These are phyloP conservation scores for Plantago elongata DNA, from an alignment of 257 asterid genomes.

Conservation along the genomic window DNA sequence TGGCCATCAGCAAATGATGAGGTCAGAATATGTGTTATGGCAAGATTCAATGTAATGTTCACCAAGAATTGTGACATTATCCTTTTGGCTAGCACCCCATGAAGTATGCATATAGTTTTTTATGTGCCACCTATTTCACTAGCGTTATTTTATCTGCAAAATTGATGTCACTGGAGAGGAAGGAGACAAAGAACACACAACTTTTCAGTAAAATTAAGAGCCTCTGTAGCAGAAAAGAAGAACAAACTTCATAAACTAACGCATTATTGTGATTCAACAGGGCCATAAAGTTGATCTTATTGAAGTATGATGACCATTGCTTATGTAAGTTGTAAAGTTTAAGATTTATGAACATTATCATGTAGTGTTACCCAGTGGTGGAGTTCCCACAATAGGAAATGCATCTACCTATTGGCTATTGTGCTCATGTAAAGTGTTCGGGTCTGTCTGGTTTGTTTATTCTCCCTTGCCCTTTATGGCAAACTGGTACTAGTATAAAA, in stretches of 20 bases:
- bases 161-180: conserved; percentile 10
- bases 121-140: neutral
- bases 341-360: conserved; percentile 13
- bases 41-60: conserved; percentile 3
- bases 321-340: neutral
- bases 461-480: conserved; percentile 16
- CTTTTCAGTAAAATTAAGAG: conserved; percentile 1
- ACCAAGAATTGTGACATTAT: neutral
- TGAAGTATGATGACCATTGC: conserved; percentile 7
- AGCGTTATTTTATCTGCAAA: neutral
- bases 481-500: conserved; percentile 21
- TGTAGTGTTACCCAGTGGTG: conserved; percentile 25
- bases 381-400: conserved; percentile 27
- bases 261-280: neutral
- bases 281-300: conserved; percentile 2
- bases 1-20: neutral
- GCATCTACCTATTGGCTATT: conserved; percentile 12
- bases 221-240: neutral
- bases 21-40: neutral
- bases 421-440: conserved; percentile 30
- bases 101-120: too few relatives aligned
- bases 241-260: neutral
- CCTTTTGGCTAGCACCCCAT: neutral
- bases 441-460: conserved; percentile 22
- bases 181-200: neutral